Evolutionary conservation across 805 yeast species (phyloP), one percentile per base, ranked within the genome.

Genomic region (Cyberlindnera subsufficiens): DNA sequence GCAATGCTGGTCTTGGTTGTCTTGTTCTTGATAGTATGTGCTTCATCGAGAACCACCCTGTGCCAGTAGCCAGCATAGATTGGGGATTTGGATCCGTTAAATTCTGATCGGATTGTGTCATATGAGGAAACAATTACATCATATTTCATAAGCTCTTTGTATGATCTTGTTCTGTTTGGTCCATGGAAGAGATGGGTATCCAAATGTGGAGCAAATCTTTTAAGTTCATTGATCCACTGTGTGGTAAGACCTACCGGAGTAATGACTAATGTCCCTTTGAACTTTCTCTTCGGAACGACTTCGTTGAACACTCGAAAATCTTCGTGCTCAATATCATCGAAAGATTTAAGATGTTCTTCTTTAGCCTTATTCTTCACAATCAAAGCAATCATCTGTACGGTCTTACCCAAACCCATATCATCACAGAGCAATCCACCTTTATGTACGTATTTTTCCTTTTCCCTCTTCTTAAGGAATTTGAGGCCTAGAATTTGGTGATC

Each of bases 331-430:
- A 47, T 36, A 18, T 51, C 52, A 4, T 39, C 44, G 9, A 42
- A 16, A 18, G 30, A 27, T 7, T 42, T 34, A n/a, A 49, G 35
- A 13, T 46, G 46, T 3, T 44, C 48, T 14, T 44, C 49, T n/a
- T 42, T 25, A 3, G 58, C 48, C 18, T 32, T 38, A 45, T 69
- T 65, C 6, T 65, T 60, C 18, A 68, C 49, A 49, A 71, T 66
- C 46, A 87, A 64, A 0, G 93, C 83, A 34, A 80, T 66, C 13
- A 86, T 77, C 62, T 87, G 96, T 38, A 87, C 77, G 0, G 96
- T 87, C 55, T 87, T 87, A 40, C 96, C 96, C 14, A 87, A 67
- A 15, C 96, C 96, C 96, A 87, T 87, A 63, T 85, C 95, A 58
- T 86, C 96, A 55, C 93, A 86, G 32, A 86, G 64, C n/a, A 80